Evolutionary conservation across 2,329 filamentous ascomycete species (phyloP).

Genomic region (Tolypocladium pustulatum): DNA sequence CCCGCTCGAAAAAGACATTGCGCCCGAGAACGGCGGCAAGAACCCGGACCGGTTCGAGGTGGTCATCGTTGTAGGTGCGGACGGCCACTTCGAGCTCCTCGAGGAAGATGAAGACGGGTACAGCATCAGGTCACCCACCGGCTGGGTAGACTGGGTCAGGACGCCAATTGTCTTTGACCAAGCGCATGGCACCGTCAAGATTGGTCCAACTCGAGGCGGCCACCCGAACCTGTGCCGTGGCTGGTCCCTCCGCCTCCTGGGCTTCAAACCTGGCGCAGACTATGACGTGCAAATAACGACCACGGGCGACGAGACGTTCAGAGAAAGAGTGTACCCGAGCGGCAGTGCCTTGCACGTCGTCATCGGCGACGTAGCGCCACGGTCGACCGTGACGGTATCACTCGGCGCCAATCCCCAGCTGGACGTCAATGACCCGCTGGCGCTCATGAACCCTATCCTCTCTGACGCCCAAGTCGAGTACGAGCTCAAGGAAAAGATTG

Average conservation of each 20-base stretch:
- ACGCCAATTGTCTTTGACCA: constrained; percentile 6
- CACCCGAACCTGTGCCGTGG: background rate
- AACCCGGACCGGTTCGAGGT: constrained; percentile 39
- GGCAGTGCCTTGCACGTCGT: constrained; percentile 1
- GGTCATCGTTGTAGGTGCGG: constrained; percentile 33
- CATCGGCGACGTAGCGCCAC: constrained; percentile 5
- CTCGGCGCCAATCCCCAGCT: constrained; percentile 7
- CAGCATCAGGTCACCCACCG: background rate
- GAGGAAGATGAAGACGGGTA: constrained; percentile 5
- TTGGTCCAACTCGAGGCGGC: background rate
- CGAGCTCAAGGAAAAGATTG: constrained; percentile 9
- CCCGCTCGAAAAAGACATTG: constrained; percentile 35
- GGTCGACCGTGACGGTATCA: constrained; percentile 2
- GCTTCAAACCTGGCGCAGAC: background rate
- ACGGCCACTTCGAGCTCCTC: constrained; percentile 28
- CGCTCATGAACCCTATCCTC: constrained; percentile 7
- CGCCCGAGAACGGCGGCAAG: constrained; percentile 33
- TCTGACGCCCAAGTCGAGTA: constrained; percentile 8
- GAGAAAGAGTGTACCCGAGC: background rate
- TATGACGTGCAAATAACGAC: background rate
- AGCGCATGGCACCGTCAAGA: constrained; percentile 2
- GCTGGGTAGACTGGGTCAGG: constrained; percentile 2
- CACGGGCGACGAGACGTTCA: background rate
- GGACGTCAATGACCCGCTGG: constrained; percentile 5
- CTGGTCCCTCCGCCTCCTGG: constrained; percentile 6